Evolutionary conservation across 1,284 basidiomycete genomes (phyloP).

Genomic region (Phellopilus nigrolimitatus): DNA sequence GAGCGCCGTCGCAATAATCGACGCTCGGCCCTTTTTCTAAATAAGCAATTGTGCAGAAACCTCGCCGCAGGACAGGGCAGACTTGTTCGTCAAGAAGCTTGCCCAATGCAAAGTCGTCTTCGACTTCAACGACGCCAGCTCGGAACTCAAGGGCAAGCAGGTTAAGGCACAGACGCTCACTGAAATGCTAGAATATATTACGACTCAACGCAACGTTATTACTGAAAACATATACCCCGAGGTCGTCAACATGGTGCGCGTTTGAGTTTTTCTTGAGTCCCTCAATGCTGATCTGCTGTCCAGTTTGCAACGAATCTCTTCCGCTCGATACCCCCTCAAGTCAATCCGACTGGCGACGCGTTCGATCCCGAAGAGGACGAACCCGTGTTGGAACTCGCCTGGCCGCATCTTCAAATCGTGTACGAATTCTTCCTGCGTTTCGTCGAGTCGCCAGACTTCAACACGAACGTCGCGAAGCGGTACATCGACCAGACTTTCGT

Average conservation of each 20-base stretch:
- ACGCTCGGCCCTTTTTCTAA: constrained; percentile 20
- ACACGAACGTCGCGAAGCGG: constrained; percentile 95
- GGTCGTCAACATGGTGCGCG: constrained; percentile 92
- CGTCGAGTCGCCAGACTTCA: constrained; percentile 97
- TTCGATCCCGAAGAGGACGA: constrained; percentile 99
- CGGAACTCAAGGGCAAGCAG: constrained; percentile 96
- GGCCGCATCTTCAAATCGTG: constrained; percentile 99
- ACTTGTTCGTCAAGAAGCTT: constrained; percentile 92
- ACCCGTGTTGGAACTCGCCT: constrained; percentile 96
- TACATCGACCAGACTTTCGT: constrained; percentile 98
- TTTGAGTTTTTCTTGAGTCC: constrained; percentile 10
- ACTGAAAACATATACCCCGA: constrained; percentile 98
- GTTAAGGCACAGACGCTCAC: constrained; percentile 97
- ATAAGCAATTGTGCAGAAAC: constrained; percentile 60
- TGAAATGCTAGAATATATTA: constrained; percentile 99
- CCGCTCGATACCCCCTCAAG: constrained; percentile 98
- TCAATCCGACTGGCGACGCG: constrained; percentile 96
- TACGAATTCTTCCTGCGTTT: constrained; percentile 99
- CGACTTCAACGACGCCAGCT: constrained; percentile 97
- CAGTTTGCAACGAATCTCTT: constrained; percentile 98
- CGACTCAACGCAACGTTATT: constrained; percentile 93
- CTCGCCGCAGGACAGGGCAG: constrained; percentile 80
- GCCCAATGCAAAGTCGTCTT: constrained; percentile 96
- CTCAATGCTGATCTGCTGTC: constrained; percentile 14
- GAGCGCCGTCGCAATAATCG: constrained; percentile 27